phyloP scores from a whole-genome alignment of 2,329 filamentous ascomycete genomes.

The Trichoderma endophyticum region DNA sequence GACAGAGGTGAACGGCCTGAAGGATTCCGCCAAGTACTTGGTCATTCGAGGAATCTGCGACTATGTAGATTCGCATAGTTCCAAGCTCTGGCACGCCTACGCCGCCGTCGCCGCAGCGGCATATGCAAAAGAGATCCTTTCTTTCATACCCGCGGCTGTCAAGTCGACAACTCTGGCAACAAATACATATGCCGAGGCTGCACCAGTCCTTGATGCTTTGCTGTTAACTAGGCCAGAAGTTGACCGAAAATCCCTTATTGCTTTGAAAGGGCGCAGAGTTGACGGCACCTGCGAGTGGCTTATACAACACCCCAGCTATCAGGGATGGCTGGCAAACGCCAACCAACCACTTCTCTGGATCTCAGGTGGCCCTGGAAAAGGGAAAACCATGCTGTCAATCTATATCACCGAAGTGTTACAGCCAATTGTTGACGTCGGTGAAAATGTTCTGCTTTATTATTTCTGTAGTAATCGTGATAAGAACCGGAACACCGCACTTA shows the following conservation, averaged over 20 bases:
- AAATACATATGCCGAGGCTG: slow-evolving; percentile 1
- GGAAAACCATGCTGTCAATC: slow-evolving; percentile 6
- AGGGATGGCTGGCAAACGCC: background rate
- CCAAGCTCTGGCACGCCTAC: background rate
- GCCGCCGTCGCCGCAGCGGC: background rate
- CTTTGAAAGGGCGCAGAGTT: slow-evolving; percentile 4
- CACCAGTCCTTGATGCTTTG: background rate
- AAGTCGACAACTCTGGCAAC: background rate
- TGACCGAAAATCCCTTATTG: background rate
- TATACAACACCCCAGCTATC: slow-evolving; percentile 1
- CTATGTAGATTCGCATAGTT: background rate
- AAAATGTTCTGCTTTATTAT: slow-evolving; percentile 1
- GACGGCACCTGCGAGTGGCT: slow-evolving; percentile 7
- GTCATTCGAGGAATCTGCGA: slow-evolving; percentile 1
- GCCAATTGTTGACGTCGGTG: background rate
- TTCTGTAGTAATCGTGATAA: slow-evolving; percentile 7
- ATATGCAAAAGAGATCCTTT: slow-evolving; percentile 4
- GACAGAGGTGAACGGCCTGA: background rate
- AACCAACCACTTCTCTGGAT: background rate
- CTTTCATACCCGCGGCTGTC: background rate
- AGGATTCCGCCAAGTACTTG: background rate
- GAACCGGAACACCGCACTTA: slow-evolving; percentile 1
- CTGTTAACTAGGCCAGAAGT: background rate
- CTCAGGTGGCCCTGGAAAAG: slow-evolving; percentile 1
- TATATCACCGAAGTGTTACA: background rate